Evolutionary conservation across 768 basidiomycete species (phyloP), one percentile per base, ranked within the genome.

Genomic region (Collybia sp.): DNA sequence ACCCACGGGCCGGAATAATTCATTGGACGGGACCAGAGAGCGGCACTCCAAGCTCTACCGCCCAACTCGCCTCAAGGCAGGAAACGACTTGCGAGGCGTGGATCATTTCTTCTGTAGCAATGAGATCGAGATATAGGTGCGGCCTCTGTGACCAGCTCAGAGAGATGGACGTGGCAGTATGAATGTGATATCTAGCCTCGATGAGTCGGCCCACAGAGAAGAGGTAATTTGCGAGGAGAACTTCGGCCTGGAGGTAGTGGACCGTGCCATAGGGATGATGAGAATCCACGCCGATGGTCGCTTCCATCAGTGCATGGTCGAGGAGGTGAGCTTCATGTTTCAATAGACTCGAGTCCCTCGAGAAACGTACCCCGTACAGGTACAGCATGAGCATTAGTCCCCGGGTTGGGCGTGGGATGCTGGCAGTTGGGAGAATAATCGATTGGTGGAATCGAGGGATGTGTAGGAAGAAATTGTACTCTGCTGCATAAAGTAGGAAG

Each of bases 391-490:
- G 74, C 31, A 76, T 63, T 3, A 83, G 62, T 4, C 75, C 74
- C 10, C 74, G 72, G 4, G 76, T 62, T n/a, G 77, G 76, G 3
- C 76, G 62, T 3, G 69, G 65, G 35, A 75, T 70, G 0, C 76
- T 71, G 40, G 80, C 67, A 1, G 73, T 67, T 36, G 72, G 70
- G 2, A 68, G 60, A 12, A 84, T 67, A 41, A 84, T 67, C 5
- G 71, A 62, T 33, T 68, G 65, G 39, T 72, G 73, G 50, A 83
- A 75, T 30, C 79, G 71, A 6, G 70, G 46, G 6, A 62, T 53
- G 47, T 71, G 63, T 45, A 90, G 75, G 61, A 88, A 89, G 55
- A 88, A 80, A 5, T 83, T 83, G 46, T 85, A 72, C 53, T 80
- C 73, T 31, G 68, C 58, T 0, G 76, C 71, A 53, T 85, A 71